Conservation (phyloP, 2,329 filamentous ascomycete genomes). For the Talaromyces sp. region DNA sequence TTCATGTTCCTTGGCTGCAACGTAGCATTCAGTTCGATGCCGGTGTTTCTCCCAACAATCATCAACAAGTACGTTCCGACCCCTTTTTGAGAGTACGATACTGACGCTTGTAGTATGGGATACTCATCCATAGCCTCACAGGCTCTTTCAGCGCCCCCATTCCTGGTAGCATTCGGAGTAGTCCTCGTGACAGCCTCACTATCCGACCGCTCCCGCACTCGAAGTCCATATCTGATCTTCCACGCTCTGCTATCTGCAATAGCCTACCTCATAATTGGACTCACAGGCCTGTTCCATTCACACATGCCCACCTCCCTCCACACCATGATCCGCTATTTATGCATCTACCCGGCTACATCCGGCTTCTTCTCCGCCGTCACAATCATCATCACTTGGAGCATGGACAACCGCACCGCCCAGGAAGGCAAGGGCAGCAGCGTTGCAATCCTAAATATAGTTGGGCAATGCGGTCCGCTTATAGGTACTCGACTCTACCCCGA, state of each 20-base stretch:
- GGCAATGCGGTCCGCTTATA: slow-evolving; percentile 73
- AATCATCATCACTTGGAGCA: slow-evolving; percentile 79
- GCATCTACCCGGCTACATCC: slow-evolving; percentile 71
- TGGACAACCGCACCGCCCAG: slow-evolving; percentile 75
- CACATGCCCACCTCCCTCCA: slow-evolving; percentile 32
- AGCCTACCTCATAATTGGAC: slow-evolving; percentile 58
- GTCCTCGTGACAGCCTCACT: slow-evolving; percentile 69
- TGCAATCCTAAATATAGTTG: slow-evolving; percentile 75
- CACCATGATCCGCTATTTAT: slow-evolving; percentile 60
- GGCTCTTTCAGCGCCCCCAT: slow-evolving; percentile 76
- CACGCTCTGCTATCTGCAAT: slow-evolving; percentile 69
- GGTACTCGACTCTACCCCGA: slow-evolving; percentile 63
- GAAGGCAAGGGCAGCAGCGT: slow-evolving; percentile 71
- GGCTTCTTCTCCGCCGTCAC: slow-evolving; percentile 85
- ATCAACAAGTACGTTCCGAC: slow-evolving; percentile 53
- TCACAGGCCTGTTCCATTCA: slow-evolving; percentile 45
- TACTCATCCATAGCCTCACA: slow-evolving; percentile 66
- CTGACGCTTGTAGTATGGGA: slow-evolving; percentile 55
- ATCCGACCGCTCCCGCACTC: slow-evolving; percentile 64
- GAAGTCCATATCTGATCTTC: slow-evolving; percentile 64
- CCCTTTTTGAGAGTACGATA: neutral
- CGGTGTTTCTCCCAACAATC: slow-evolving; percentile 82
- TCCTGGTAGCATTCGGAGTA: slow-evolving; percentile 68
- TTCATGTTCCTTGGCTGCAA: slow-evolving; percentile 85
- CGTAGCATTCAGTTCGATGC: slow-evolving; percentile 81